Percentiles rank a stretch among this genome's conserved stretches.
Conservation (phyloP, 164 flowering plant species). For the Liquidambar formosana region DNA sequence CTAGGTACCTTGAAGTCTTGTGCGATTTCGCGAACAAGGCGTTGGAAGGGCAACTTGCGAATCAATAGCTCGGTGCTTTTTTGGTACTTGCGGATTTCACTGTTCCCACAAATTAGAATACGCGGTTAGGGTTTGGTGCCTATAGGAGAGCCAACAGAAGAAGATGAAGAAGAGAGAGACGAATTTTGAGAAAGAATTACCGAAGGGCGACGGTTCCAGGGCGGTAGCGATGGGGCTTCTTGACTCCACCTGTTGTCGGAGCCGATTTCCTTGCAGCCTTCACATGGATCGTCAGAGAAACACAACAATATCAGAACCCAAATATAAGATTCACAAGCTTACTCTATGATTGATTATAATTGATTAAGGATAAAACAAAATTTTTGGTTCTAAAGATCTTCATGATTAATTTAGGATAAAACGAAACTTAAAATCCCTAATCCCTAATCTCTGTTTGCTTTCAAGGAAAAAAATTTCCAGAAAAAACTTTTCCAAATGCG, state of each 20-base stretch:
- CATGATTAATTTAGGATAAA: too few relatives aligned
- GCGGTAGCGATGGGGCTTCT: slow-evolving; percentile 69
- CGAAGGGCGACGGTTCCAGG: slow-evolving; percentile 76
- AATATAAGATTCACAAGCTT: not conserved
- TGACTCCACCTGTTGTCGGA: slow-evolving; percentile 68
- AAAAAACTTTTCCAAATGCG: too few relatives aligned
- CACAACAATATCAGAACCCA: not conserved
- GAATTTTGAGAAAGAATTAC: slow-evolving; percentile 16
- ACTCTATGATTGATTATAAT: not conserved
- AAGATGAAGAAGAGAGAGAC: not conserved
- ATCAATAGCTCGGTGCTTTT: slow-evolving; percentile 43
- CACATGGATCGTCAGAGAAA: not conserved
- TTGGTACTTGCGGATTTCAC: slow-evolving; percentile 52
- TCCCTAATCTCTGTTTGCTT: too few relatives aligned
- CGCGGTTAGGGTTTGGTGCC: not conserved
- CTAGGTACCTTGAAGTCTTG: slow-evolving; percentile 32
- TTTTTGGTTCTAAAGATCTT: too few relatives aligned
- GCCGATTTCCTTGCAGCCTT: slow-evolving; percentile 56
- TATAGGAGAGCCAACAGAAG: not conserved
- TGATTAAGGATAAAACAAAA: not conserved
- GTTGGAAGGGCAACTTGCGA: slow-evolving; percentile 42
- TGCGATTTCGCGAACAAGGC: slow-evolving; percentile 50
- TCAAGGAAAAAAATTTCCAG: not conserved
- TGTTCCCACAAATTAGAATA: not conserved
- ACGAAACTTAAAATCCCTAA: too few relatives aligned